Evolutionary conservation across 2,329 filamentous ascomycete species (phyloP).

Genomic region (Nemania serpens): DNA sequence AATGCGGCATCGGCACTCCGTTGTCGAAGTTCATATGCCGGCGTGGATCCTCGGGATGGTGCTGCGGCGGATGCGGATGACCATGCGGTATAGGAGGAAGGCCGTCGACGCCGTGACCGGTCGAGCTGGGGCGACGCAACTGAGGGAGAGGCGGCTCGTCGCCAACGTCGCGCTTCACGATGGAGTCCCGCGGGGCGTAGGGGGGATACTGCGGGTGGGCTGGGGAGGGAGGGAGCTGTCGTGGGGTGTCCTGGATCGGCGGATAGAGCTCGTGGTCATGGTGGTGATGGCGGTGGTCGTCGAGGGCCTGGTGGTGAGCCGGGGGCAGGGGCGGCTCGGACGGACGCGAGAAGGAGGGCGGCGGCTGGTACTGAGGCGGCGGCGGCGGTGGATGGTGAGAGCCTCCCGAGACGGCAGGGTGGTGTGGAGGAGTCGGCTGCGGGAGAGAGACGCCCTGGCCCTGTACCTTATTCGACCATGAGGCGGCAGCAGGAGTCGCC

Average conservation of each 20-base stretch:
- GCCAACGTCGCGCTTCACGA: conserved; percentile 61
- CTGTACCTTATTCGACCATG: conserved; percentile 49
- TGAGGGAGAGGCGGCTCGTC: conserved; percentile 51
- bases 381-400: conserved; percentile 46
- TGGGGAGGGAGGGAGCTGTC: conserved; percentile 51
- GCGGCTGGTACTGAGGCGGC: conserved; percentile 43
- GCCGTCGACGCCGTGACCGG: conserved; percentile 46
- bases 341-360: conserved; percentile 45
- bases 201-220: conserved; percentile 50
- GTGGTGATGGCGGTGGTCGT: conserved; percentile 62
- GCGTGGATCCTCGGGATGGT: conserved; percentile 53
- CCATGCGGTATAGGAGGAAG: conserved; percentile 45
- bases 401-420: conserved; percentile 37
- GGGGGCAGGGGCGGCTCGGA: conserved; percentile 46
- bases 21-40: conserved; percentile 60
- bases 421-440: conserved; percentile 47
- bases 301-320: conserved; percentile 49
- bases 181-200: conserved; percentile 55
- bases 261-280: conserved; percentile 61
- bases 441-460: conserved; percentile 52
- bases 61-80: conserved; percentile 41
- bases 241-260: conserved; percentile 59
- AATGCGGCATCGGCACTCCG: conserved; percentile 51
- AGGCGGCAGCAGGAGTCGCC: conserved; percentile 50
- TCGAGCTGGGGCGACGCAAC: conserved; percentile 58